These are phyloP conservation scores for Apiotrichum porosum DNA, from an alignment of 1,284 basidiomycete genomes.

Conservation along the genomic window DNA sequence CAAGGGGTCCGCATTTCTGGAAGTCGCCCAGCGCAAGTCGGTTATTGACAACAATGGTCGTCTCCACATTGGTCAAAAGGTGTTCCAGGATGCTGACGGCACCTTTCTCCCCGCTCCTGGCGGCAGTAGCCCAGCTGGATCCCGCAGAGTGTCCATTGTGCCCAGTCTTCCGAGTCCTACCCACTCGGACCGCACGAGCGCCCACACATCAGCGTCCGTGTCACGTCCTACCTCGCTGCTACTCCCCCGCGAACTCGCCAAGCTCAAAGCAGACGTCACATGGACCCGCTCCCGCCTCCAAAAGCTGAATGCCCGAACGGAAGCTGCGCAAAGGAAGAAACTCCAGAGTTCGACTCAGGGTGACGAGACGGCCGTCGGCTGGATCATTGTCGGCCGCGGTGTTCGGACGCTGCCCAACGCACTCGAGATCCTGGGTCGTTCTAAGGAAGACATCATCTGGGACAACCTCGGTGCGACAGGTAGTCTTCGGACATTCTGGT, in stretches of 20 bases:
- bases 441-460: slow-evolving; percentile 76
- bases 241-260: neutral
- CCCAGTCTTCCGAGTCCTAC: no score
- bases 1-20: slow-evolving; percentile 6
- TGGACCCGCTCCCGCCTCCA: slow-evolving; percentile 2
- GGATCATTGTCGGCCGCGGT: slow-evolving; percentile 68
- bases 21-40: slow-evolving; percentile 7
- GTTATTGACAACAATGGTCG: slow-evolving; percentile 55
- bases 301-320: slow-evolving; percentile 63
- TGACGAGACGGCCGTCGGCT: slow-evolving; percentile 66
- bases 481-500: slow-evolving; percentile 58
- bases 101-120: slow-evolving; percentile 44
- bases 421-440: slow-evolving; percentile 65
- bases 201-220: neutral
- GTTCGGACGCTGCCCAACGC: slow-evolving; percentile 60
- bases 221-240: neutral
- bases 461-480: slow-evolving; percentile 62
- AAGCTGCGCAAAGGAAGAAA: slow-evolving; percentile 57
- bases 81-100: slow-evolving; percentile 56
- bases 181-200: neutral
- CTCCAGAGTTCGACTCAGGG: slow-evolving; percentile 47
- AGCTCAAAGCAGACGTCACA: slow-evolving; percentile 1
- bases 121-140: neutral
- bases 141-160: no score
- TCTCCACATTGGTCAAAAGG: slow-evolving; percentile 62